phyloP scores from a whole-genome alignment of 371 early-diverging fungal species.

The Coemansia sp. region DNA sequence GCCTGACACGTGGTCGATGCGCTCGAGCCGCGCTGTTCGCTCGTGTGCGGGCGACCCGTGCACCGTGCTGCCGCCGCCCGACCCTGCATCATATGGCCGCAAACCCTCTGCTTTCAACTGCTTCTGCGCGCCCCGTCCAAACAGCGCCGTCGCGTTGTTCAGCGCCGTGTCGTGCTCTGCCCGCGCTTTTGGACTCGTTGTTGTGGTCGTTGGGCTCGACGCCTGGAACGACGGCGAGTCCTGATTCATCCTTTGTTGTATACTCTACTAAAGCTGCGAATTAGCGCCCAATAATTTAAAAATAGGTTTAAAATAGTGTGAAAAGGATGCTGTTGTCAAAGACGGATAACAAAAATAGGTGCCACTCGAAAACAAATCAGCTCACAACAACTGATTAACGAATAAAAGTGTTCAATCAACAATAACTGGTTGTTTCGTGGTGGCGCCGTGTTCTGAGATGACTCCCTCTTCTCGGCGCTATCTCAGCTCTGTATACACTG shows the following conservation, averaged over 20 bases:
- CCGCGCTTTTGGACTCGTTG: neutral
- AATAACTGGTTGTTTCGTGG: neutral
- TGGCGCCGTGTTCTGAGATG: too few species aligned
- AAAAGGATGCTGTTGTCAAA: neutral
- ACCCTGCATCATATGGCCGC: constrained; percentile 3
- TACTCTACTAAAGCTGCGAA: too few species aligned
- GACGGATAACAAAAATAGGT: neutral
- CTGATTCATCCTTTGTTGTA: neutral
- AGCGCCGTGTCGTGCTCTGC: constrained; percentile 14
- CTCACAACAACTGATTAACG: neutral
- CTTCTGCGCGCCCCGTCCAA: constrained; percentile 4
- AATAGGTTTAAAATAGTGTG: neutral
- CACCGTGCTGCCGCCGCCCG: constrained; percentile 18
- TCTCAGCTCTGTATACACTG: neutral
- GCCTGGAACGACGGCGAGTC: neutral
- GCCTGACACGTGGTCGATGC: neutral
- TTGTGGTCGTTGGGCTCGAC: constrained; percentile 4
- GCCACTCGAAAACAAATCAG: neutral
- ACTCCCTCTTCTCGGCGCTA: neutral
- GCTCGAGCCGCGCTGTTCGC: neutral
- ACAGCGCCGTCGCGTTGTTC: constrained; percentile 31
- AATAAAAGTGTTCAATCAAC: neutral
- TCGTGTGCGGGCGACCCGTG: constrained; percentile 9
- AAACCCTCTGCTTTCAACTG: too few species aligned
- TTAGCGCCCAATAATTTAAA: too few species aligned